Percentiles rank a stretch among this genome's conserved stretches.
These are phyloP conservation scores for Saccharomyces uvarum DNA, from an alignment of 1,139 yeast genomes.

Conservation along the genomic window DNA sequence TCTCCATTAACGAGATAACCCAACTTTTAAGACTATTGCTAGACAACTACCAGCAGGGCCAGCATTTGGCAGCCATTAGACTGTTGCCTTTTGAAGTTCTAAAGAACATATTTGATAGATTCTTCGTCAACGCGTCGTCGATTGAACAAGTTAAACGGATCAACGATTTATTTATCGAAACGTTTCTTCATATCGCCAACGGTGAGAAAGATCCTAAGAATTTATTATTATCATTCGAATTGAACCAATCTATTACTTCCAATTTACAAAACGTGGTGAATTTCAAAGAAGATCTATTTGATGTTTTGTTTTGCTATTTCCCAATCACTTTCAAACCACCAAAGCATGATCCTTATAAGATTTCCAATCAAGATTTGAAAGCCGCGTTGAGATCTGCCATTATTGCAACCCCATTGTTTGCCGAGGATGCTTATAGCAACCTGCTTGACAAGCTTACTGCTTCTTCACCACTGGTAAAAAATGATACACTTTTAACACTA, in stretches of 20 bases:
- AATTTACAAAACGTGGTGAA: conserved; percentile 38
- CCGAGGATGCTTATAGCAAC: conserved; percentile 68
- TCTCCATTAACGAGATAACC: conserved; percentile 30
- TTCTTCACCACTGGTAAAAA: conserved; percentile 67
- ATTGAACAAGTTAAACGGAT: conserved; percentile 15
- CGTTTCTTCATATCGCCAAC: conserved; percentile 60
- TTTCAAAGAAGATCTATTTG: conserved; percentile 61
- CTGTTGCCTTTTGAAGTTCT: conserved; percentile 51
- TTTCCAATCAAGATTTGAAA: conserved; percentile 68
- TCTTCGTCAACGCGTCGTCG: neutral
- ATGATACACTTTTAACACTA: conserved; percentile 66
- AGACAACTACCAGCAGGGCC: conserved; percentile 50
- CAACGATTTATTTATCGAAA: conserved; percentile 37
- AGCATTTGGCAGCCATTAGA: conserved; percentile 59
- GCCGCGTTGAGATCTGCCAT: conserved; percentile 48
- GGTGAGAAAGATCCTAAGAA: conserved; percentile 96
- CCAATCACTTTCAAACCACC: conserved; percentile 96
- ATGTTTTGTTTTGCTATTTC: conserved; percentile 86
- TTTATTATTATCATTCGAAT: conserved; percentile 58
- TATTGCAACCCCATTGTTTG: conserved; percentile 56
- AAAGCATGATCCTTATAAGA: conserved; percentile 79
- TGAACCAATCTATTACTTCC: conserved; percentile 46
- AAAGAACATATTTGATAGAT: conserved; percentile 31
- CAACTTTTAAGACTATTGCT: conserved; percentile 38
- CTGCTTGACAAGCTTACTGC: conserved; percentile 80